Evolutionary conservation across 1,284 basidiomycete species (phyloP).

Genomic region (Pterulicium gracile): DNA sequence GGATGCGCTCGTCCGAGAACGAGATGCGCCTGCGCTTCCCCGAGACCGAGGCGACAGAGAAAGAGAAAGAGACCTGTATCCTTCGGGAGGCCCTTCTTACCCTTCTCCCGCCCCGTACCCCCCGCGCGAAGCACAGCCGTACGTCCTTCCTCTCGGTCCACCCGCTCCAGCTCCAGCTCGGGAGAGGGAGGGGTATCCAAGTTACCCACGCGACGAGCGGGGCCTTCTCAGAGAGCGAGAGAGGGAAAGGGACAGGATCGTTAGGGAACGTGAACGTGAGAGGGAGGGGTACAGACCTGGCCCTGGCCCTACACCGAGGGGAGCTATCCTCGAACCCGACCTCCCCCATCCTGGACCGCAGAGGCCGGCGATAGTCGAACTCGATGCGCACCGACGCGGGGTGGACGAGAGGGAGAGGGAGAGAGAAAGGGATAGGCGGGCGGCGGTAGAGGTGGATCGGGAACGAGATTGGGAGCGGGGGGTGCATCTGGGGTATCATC

Average conservation of each 20-base stretch:
- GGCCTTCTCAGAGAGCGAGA: slow-evolving; percentile 13
- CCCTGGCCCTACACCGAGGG: no score
- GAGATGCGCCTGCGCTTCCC: slow-evolving; percentile 4
- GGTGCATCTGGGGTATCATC: no score
- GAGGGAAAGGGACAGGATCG: slow-evolving; percentile 11
- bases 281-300: slow-evolving; percentile 2
- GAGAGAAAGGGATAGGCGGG: not conserved
- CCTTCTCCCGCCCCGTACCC: no score
- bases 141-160: no score
- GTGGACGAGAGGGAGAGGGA: not conserved
- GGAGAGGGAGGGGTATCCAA: slow-evolving; percentile 2
- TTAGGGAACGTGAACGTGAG: slow-evolving; percentile 16
- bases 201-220: slow-evolving; percentile 2
- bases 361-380: not conserved
- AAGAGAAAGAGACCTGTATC: slow-evolving; percentile 5
- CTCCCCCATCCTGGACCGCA: no score
- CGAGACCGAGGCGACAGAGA: slow-evolving; percentile 4
- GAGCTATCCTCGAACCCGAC: no score
- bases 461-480: slow-evolving; percentile 10
- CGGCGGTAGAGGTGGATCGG: not conserved
- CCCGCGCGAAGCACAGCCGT: no score
- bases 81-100: no score
- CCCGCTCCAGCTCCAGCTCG: no score
- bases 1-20: not conserved
- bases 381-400: not conserved